These are phyloP conservation scores for Physcomitrium patens DNA, from an alignment of 225 moss, liverwort and hornwort species.

Conservation along the genomic window DNA sequence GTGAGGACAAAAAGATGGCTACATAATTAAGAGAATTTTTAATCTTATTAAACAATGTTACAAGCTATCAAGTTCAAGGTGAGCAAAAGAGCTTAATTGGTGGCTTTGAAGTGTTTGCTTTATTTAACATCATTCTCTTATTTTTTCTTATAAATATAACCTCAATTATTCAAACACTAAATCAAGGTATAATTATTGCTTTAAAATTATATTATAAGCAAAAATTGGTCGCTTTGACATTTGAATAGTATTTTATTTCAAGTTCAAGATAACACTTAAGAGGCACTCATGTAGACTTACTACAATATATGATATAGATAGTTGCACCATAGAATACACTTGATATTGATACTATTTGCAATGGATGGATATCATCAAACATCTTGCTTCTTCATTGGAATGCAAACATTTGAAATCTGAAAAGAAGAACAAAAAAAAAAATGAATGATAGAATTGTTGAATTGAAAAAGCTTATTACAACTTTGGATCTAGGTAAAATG, in stretches of 20 bases:
- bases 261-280: too few species aligned
- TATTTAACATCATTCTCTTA: background rate
- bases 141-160: background rate
- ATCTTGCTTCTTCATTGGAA: background rate
- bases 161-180: background rate
- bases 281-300: too few species aligned
- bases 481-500: background rate
- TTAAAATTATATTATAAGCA: background rate
- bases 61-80: background rate
- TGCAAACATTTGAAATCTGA: background rate
- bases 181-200: background rate
- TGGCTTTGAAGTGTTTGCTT: background rate
- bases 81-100: background rate
- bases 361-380: too few species aligned
- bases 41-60: background rate
- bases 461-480: background rate
- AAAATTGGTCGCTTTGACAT: background rate
- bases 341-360: too few species aligned
- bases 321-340: too few species aligned
- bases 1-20: background rate
- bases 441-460: background rate
- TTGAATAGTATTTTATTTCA: too few species aligned
- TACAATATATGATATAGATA: too few species aligned
- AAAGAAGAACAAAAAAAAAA: background rate
- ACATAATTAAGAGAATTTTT: background rate